Conservation (phyloP, 306 rosid genomes). For the Begonia masoniana region DNA sequence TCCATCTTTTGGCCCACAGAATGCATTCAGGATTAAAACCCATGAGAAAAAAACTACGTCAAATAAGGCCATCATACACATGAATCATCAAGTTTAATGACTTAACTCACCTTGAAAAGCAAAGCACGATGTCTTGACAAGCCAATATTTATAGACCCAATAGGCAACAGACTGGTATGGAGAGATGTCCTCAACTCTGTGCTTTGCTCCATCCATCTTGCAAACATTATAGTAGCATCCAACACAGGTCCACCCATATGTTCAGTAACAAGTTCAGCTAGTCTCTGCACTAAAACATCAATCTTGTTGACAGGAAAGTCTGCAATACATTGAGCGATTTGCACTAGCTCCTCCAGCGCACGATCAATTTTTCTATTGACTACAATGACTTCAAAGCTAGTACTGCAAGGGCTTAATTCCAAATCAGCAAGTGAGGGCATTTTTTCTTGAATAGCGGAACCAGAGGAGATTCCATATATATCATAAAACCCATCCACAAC, state of each 20-base stretch:
- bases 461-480: constrained; percentile 45
- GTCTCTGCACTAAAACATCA: constrained; percentile 65
- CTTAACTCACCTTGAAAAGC: constrained; percentile 79
- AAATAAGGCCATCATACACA: constrained; percentile 3
- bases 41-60: too few relatives aligned
- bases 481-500: constrained; percentile 94
- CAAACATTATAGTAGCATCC: constrained; percentile 69
- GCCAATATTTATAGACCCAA: constrained; percentile 88
- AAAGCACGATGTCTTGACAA: constrained; percentile 94
- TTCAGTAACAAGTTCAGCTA: constrained; percentile 77
- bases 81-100: not conserved
- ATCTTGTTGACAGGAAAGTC: constrained; percentile 70
- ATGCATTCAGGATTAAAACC: too few relatives aligned
- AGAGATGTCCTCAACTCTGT: constrained; percentile 68
- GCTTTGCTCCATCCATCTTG: constrained; percentile 85
- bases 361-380: constrained; percentile 71
- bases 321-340: constrained; percentile 83
- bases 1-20: too few relatives aligned
- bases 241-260: constrained; percentile 98
- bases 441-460: constrained; percentile 76
- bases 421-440: constrained; percentile 74
- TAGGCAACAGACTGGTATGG: constrained; percentile 70
- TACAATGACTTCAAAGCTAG: constrained; percentile 72
- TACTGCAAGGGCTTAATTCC: constrained; percentile 51
- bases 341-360: constrained; percentile 69